Base-by-base conservation (phyloP, 129 eudicot species). In the Solidago caesia region DNA sequence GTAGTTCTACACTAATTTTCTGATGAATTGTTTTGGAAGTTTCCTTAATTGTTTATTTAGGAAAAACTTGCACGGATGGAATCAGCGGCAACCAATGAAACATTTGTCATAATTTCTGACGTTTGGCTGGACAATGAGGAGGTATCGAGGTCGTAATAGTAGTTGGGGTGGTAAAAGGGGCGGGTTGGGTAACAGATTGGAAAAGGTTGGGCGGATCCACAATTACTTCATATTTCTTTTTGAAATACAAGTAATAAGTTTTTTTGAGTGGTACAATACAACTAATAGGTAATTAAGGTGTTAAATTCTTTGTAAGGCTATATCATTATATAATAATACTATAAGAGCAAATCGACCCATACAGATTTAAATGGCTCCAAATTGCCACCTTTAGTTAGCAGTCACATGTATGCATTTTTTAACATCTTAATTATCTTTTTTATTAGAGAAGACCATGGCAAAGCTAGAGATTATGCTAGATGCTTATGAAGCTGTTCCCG, bases 21-120 rank as follows among this genome's bases (percentile, higher is more conserved):
- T 8, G 43, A 46, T 15, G 10, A 62, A 59, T 7, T 81, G 72
- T 67, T 59, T 13, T 61, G 74, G 29, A 75, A 63, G 46, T 76
- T 73, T 82, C 85, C 89, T 61, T 84, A 13, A 88, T 77, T 55
- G 41, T 21, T 49, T 46, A 71, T 48, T 63, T 81, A 95, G 99
- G 72, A 80, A 57, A 89, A 81, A 82, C 96, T 91, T 80, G 85
- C 86, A 57, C 96, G 87, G 71, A 63, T 86, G 86, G 97, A 95
- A 71, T 73, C 78, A 67, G 84, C 71, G 83, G 99, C 99, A 59
- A 90, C 88, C 11, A 91, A 88, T 72, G 99, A 95, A 81, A 95
- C 91, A 97, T 95, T 95, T 79, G 97, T 91, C 58, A 72, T 91
- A 77, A 87, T 95, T 33, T 95, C 97, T 42, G 99, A 95, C 63